These are phyloP conservation scores for Tilletia caries DNA, from an alignment of 1,284 basidiomycete species.

Conservation along the genomic window DNA sequence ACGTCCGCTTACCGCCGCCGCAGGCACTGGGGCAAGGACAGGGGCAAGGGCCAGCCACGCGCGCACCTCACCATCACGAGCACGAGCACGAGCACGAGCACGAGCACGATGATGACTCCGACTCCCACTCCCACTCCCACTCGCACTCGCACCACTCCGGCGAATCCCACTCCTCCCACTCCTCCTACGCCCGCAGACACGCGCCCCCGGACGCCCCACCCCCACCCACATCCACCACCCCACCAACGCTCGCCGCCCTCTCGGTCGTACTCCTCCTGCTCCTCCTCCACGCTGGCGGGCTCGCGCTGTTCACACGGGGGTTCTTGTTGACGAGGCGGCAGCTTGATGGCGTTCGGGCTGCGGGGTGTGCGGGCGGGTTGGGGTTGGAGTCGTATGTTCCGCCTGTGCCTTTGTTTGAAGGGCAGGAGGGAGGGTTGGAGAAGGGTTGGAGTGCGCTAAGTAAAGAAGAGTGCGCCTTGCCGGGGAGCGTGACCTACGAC, in stretches of 20 bases:
- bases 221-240: conserved; percentile 10
- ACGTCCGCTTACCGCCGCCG: background rate
- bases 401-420: background rate
- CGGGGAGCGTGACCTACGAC: conserved; percentile 23
- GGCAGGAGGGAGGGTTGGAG: background rate
- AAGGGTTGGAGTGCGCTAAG: conserved; percentile 31
- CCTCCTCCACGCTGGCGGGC: conserved; percentile 30
- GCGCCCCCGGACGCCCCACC: conserved; percentile 28
- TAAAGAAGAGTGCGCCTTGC: conserved; percentile 40
- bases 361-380: background rate
- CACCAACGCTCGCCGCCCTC: conserved; percentile 28
- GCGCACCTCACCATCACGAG: conserved; percentile 2
- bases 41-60: background rate
- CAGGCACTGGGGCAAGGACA: background rate
- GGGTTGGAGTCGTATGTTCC: conserved; percentile 11
- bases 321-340: conserved; percentile 47
- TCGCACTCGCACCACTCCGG: conserved; percentile 26
- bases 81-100: conserved; percentile 21
- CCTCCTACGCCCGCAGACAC: conserved; percentile 31
- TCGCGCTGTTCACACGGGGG: conserved; percentile 46
- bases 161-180: conserved; percentile 41
- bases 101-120: conserved; percentile 18
- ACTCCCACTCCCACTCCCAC: conserved; percentile 28
- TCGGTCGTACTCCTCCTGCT: conserved; percentile 29
- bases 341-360: conserved; percentile 23